Conservation (phyloP, 441 rosid species). For the Pelargonium myrrhifolium region DNA sequence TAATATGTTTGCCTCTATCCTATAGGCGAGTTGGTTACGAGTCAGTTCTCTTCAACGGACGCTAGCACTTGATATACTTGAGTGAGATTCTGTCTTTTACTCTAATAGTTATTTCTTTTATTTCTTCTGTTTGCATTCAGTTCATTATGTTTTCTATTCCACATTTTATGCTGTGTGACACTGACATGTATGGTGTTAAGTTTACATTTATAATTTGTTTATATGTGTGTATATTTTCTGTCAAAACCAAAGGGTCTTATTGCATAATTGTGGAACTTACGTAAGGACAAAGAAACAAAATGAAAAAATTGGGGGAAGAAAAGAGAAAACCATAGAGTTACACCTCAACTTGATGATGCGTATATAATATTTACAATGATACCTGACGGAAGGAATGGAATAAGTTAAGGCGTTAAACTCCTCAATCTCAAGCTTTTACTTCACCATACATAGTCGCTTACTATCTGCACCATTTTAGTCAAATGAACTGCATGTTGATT, state of each 20-base stretch:
- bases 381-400: background rate
- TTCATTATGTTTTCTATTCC: background rate
- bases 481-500: background rate
- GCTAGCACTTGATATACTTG: constrained; percentile 86
- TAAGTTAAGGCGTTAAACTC: background rate
- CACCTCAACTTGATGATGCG: background rate
- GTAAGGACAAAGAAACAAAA: background rate
- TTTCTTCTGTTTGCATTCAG: background rate
- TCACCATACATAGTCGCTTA: background rate
- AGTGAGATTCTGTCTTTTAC: constrained; percentile 56
- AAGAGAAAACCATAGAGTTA: background rate
- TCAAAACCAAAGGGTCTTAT: background rate
- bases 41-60: constrained; percentile 76
- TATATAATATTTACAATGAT: background rate
- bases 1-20: constrained; percentile 21
- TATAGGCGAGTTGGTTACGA: constrained; percentile 80
- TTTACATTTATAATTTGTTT: background rate
- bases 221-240: background rate
- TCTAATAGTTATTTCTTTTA: constrained; percentile 4
- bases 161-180: constrained; percentile 1
- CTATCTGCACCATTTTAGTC: constrained; percentile 3
- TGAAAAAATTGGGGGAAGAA: background rate
- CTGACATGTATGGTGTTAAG: background rate
- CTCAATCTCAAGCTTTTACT: background rate
- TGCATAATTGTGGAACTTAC: background rate